These are phyloP conservation scores for Metschnikowia lochheadii DNA, from an alignment of 805 yeast species.

Conservation along the genomic window DNA sequence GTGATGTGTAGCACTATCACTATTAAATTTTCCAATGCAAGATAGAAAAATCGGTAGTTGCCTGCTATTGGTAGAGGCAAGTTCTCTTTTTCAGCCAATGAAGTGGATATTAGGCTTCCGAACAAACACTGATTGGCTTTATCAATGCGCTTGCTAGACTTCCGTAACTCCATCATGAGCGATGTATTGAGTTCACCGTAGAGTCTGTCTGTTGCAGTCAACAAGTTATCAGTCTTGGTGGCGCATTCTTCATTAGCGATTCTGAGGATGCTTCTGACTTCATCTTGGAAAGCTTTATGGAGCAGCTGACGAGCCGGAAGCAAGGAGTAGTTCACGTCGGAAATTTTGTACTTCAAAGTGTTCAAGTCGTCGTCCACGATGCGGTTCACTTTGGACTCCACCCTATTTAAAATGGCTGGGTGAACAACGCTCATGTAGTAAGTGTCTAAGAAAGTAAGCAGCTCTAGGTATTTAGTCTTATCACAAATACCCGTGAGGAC, in stretches of 20 bases:
- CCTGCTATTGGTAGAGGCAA: constrained; percentile 26
- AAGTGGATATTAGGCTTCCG: constrained; percentile 19
- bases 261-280: constrained; percentile 32
- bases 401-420: constrained; percentile 9
- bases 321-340: constrained; percentile 29
- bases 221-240: constrained; percentile 53
- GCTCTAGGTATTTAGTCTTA: background rate
- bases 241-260: constrained; percentile 44
- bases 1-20: constrained; percentile 48
- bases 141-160: constrained; percentile 47
- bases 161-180: constrained; percentile 56
- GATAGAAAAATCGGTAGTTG: constrained; percentile 39
- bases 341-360: constrained; percentile 10
- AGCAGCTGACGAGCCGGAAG: constrained; percentile 33
- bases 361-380: constrained; percentile 6
- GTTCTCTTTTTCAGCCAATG: constrained; percentile 15
- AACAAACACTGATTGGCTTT: constrained; percentile 35
- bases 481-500: background rate
- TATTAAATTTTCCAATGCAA: constrained; percentile 47
- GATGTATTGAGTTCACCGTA: constrained; percentile 74
- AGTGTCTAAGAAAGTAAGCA: constrained; percentile 2
- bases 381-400: constrained; percentile 1
- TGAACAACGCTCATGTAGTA: constrained; percentile 10
- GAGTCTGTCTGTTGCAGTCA: constrained; percentile 62
- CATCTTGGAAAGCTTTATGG: constrained; percentile 31